Base-by-base conservation (phyloP, 2,329 filamentous ascomycete genomes). In the Anthostomella pinea region DNA sequence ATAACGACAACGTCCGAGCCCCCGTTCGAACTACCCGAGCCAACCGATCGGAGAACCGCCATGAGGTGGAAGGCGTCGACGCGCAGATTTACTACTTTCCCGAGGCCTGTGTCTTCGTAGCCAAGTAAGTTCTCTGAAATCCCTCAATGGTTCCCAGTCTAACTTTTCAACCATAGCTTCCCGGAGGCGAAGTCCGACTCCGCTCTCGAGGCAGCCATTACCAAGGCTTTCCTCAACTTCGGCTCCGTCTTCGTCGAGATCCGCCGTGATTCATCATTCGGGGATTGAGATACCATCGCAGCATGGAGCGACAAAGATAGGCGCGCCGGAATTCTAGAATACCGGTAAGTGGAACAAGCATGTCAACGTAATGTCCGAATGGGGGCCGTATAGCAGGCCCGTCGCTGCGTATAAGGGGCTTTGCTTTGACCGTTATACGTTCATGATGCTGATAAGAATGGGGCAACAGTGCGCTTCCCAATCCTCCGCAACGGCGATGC, bases 241-340 rank as follows among this genome's bases (percentile, higher is more conserved):
- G 80, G 80, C 5, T 66, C 64, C 0, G 74, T 79, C 16, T 83
- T 69, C 43, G 72, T 81, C 44, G 83, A 83, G 63, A 79, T 84
- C 40, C 74, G 77, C 24, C 73, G 79, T 13, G 79, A 83, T 48
- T 43, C 40, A n/a, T n/a, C n/a, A n/a, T n/a, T n/a, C n/a, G n/a
- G n/a, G n/a, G n/a, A n/a, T n/a, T n/a, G n/a, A n/a, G n/a, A n/a
- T n/a, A n/a, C n/a, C n/a, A n/a, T n/a, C n/a, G n/a, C n/a, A n/a
- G n/a, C n/a, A n/a, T n/a, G n/a, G n/a, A n/a, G n/a, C n/a, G n/a
- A n/a, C n/a, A n/a, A n/a, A n/a, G n/a, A n/a, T n/a, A n/a, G n/a
- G n/a, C n/a, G n/a, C n/a, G n/a, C n/a, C n/a, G n/a, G n/a, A n/a
- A n/a, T n/a, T n/a, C n/a, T n/a, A n/a, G n/a, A n/a, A n/a, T n/a